Evolutionary conservation across 495 filamentous ascomycete species (phyloP), one percentile per base, ranked within the genome.

Genomic region (Hypoxylon rickii): DNA sequence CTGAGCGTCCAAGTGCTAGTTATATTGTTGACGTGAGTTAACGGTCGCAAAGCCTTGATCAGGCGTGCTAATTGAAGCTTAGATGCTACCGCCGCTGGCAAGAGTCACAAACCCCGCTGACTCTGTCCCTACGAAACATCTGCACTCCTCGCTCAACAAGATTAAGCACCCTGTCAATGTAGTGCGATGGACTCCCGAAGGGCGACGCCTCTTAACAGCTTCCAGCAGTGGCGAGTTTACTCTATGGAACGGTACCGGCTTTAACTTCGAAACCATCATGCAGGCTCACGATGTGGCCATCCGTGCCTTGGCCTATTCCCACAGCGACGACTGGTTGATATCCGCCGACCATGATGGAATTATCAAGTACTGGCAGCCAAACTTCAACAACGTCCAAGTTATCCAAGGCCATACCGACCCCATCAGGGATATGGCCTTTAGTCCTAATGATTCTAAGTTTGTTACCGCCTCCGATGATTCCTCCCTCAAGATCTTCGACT

Each of bases 201-300:
- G 94, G 31, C 84, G 94, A 55, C 79, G 94, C 54, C 73, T 98
- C 38, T 79, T 98, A 64, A 97, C 94, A 0, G 94, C 89, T 16
- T 93, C 90, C 1, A 93, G 90, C 67, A 97, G 92, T 64, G 94
- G 94, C 49, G 94, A 98, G 69, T 98, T 98, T 63, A 98, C 95
- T 40, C 74, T 98, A 3, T 98, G 94, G 94, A 98, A 98, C 70
- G 94, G 94, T 51, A 97, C 90, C 39, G 94, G 90, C 1, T 98
- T 98, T 78, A 98, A 98, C 69, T 98, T 98, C 64, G 94, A 98
- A 75, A 98, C 94, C 1, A 96, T 97, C 32, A 95, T 96, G 89
- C 92, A 96, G 71, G 94, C 94, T 31, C 94, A 98, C 70, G 95
- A 98, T 72, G 84, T 86, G 33, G 92, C 92, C 44, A 93, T 98